Evolutionary conservation across 495 filamentous ascomycete genomes (phyloP), one percentile per base, ranked within the genome.

Genomic region (Hypoxylon trugodes): DNA sequence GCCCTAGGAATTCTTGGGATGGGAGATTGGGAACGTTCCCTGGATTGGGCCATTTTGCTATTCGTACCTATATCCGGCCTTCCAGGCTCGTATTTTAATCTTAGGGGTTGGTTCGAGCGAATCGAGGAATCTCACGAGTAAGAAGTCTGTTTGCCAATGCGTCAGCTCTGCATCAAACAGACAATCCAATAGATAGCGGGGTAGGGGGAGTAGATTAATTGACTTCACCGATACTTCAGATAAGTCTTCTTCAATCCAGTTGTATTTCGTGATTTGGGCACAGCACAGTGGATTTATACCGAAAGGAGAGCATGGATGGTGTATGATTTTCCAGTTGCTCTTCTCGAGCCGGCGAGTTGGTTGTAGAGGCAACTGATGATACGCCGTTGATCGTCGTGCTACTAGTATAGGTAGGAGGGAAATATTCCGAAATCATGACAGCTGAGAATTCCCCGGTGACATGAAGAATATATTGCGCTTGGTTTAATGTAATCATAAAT

Each of bases 151-250:
- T 60, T 51, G 22, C 15, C 32, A 19, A 48, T 40, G 41, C 47
- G 58, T 59, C 58, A 67, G 53, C 52, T 62, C 37, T 45, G 64
- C 47, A 67, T 52, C 53, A 54, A 47, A 53, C 25, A 58, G 40
- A 61, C 36, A 45, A 61, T 48, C 32, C 13, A 32, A 58, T 54
- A 49, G 47, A 61, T 51, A 54, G 64, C 48, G 64, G 64, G 64
- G 64, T 62, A 67, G 30, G 41, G n/a, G 8, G 42, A 38, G 28
- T 40, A 18, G 30, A 26, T 33, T 53, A 4, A 36, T 37, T 35
- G 32, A 35, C 61, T 37, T 49, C 38, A 21, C 37, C 16, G 37
- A 26, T 45, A 26, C 45, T 15, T 50, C 12, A 9, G 37, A 50
- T 45, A 28, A 9, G 22, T 0, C 22, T 9, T 22, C 26, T 43